Evolutionary conservation across 495 filamentous ascomycete genomes (phyloP).

Genomic region (Bacidia rubella): DNA sequence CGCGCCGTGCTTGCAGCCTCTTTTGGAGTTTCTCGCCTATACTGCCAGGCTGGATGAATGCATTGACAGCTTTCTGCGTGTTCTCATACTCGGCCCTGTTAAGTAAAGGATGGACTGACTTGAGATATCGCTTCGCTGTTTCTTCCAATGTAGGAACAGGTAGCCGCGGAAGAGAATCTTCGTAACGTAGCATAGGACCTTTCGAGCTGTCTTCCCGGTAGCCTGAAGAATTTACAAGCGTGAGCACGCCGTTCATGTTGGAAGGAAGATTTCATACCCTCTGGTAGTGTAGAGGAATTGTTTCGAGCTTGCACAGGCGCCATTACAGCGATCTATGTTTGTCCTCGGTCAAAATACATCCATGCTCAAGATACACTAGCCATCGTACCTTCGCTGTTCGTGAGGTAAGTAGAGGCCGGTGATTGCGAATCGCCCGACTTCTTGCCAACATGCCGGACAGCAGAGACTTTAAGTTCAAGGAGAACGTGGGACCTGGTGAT

Average conservation of each 20-base stretch:
- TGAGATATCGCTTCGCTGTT: conserved; percentile 80
- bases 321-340: conserved; percentile 28
- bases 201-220: conserved; percentile 88
- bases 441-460: conserved; percentile 22
- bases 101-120: conserved; percentile 76
- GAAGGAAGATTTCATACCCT: conserved; percentile 28
- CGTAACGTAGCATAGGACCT: conserved; percentile 87
- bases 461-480: too few species aligned
- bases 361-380: too few species aligned
- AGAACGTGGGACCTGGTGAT: too few species aligned
- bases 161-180: conserved; percentile 83
- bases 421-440: too few species aligned
- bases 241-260: conserved; percentile 3
- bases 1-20: conserved; percentile 65
- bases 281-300: conserved; percentile 44
- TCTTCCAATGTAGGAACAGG: conserved; percentile 92
- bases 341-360: neutral
- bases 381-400: too few species aligned
- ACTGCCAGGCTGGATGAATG: conserved; percentile 70
- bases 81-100: conserved; percentile 55
- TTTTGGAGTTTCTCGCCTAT: conserved; percentile 78
- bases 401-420: too few species aligned
- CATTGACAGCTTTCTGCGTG: conserved; percentile 70
- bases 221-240: conserved; percentile 33
- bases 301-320: conserved; percentile 37